Conservation (phyloP, 2,329 filamentous ascomycete species). For the Alternaria tenuissima region DNA sequence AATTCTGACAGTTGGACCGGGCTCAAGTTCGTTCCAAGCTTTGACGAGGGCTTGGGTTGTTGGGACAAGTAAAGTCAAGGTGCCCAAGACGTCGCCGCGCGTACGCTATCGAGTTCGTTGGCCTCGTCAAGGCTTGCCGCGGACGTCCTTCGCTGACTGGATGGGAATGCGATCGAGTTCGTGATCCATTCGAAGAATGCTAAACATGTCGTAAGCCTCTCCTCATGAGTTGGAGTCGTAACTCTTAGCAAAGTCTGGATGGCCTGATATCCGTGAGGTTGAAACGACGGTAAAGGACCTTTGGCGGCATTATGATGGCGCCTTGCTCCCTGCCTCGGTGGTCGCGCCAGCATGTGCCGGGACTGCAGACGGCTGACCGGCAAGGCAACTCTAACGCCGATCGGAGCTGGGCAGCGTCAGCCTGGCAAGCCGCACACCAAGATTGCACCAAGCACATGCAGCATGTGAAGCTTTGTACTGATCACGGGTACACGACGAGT, state of each 20-base stretch:
- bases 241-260: background rate
- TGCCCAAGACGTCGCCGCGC: constrained; percentile 16
- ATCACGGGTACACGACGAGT: constrained; percentile 3
- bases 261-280: background rate
- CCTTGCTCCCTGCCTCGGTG: constrained; percentile 4
- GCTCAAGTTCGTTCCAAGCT: constrained; percentile 7
- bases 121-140: constrained; percentile 9
- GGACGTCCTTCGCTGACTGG: background rate
- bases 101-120: constrained; percentile 6
- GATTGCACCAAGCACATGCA: constrained; percentile 7
- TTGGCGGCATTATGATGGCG: constrained; percentile 4
- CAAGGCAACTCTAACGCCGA: constrained; percentile 6
- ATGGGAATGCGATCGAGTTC: background rate
- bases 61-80: constrained; percentile 17
- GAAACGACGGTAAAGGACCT: constrained; percentile 4
- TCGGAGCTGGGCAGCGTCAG: constrained; percentile 10
- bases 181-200: background rate
- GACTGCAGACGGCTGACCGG: constrained; percentile 9
- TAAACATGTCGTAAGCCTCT: background rate
- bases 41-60: constrained; percentile 12
- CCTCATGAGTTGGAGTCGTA: background rate
- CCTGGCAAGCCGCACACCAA: constrained; percentile 7
- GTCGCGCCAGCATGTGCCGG: constrained; percentile 7
- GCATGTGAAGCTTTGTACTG: background rate
- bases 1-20: constrained; percentile 4